Conservation (phyloP, 1,139 yeast genomes). For the Magnusiomyces sp. region DNA sequence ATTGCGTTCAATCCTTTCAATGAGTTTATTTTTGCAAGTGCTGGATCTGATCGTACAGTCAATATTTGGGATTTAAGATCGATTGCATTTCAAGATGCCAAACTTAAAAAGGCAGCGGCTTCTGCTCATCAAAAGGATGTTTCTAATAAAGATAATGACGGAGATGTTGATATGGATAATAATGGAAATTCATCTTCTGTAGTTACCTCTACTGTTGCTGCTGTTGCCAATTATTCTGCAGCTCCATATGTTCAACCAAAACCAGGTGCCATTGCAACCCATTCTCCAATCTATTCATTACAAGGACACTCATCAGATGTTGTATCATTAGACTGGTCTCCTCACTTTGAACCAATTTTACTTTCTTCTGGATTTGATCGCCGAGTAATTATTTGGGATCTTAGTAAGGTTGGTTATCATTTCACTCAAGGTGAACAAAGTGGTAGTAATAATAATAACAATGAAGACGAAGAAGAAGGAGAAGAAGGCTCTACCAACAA, state of each 20-base stretch:
- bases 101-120: too few relatives aligned
- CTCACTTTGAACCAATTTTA: constrained; percentile 46
- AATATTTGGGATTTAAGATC: constrained; percentile 63
- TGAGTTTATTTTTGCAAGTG: constrained; percentile 54
- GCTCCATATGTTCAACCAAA: too few relatives aligned
- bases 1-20: constrained; percentile 54
- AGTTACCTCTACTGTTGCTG: too few relatives aligned
- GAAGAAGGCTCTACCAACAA: constrained; percentile 16
- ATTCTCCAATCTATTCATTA: too few relatives aligned
- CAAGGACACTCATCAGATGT: constrained; percentile 13
- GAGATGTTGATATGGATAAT: too few relatives aligned
- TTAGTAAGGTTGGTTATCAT: constrained; percentile 31
- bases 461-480: constrained; percentile 12
- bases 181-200: too few relatives aligned
- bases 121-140: too few relatives aligned
- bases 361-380: constrained; percentile 72
- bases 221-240: too few relatives aligned
- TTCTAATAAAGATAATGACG: too few relatives aligned
- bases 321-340: constrained; percentile 54
- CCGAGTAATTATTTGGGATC: constrained; percentile 63
- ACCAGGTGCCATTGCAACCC: too few relatives aligned
- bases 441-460: background rate
- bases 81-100: too few relatives aligned
- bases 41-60: constrained; percentile 52
- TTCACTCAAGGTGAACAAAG: constrained; percentile 23